Base-by-base conservation (phyloP, 73 alveolate genomes). In the Breviolum minutum region DNA sequence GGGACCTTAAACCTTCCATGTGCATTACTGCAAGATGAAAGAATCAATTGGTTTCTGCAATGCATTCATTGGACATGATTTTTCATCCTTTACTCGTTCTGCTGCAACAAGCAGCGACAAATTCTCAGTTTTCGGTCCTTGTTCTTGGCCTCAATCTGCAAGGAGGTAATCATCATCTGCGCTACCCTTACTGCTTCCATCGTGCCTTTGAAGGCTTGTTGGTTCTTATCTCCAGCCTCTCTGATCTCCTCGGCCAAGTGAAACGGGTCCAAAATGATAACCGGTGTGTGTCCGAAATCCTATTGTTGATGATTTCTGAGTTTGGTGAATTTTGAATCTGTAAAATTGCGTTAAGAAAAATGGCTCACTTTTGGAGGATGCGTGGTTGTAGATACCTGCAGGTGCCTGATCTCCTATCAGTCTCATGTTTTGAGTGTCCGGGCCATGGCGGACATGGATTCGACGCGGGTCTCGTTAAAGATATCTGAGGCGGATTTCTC, bases 141-240 rank as follows among this genome's bases (percentile, higher is more conserved):
- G 90, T 92, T 92, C 81, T 92, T 92, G 40, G 98, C 98, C 90
- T 92, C 98, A 27, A 92, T 92, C 89, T 92, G 98, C 60, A 92
- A 84, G 69, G 71, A 14, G 80, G 98, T 92, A 80, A 92, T 92
- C 98, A 92, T 74, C 68, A 17, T 77, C 64, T 90, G 97, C 26
- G 98, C 98, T 13, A 66, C 80, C 48, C 94, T 20, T 13, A 92
- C 98, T 5, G 98, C 98, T 5, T 92, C 98, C 90, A 92, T 92
- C 68, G 98, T 92, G 60, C 81, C 98, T 63, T 76, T 92, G 90
- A 60, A 92, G 71, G 98, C 90, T 48, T 63, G 76, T 54, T 92
- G 98, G 62, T 92, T 92, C 74, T 26, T 0, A 29, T 92, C 98
- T 7, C 98, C 98, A 48, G 98, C 98, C 29, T 92, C 69, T 27